Conservation (phyloP, 148 eudicot species). For the Rhododendron simsii region DNA sequence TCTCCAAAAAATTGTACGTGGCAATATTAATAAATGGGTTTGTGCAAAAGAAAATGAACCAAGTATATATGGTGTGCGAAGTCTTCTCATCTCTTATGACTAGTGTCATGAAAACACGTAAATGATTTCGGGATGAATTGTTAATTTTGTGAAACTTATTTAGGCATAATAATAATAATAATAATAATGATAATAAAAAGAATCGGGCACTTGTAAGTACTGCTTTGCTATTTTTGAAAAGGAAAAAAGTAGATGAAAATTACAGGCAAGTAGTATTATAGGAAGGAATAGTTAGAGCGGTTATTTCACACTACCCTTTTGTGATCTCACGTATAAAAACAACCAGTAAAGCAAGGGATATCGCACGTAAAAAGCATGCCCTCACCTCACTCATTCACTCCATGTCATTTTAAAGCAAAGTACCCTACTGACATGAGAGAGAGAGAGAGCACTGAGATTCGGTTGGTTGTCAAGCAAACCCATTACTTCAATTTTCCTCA, state of each 20-base stretch:
- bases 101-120: background rate
- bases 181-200: too few species aligned
- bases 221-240: background rate
- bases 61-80: background rate
- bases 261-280: background rate
- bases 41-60: background rate
- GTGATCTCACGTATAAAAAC: constrained; percentile 14
- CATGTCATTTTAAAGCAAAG: constrained; percentile 18
- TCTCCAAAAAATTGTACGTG: too few species aligned
- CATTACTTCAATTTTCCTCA: constrained; percentile 36
- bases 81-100: background rate
- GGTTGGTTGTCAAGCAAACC: constrained; percentile 63
- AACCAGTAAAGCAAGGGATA: constrained; percentile 10
- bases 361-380: constrained; percentile 32
- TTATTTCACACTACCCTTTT: background rate
- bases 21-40: too few species aligned
- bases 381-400: constrained; percentile 30
- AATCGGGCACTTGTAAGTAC: background rate
- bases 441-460: constrained; percentile 29
- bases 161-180: background rate
- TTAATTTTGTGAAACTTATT: background rate
- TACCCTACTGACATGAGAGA: background rate
- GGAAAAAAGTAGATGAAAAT: background rate
- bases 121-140: background rate
- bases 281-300: background rate